These are phyloP conservation scores for Gyrodon lividus DNA, from an alignment of 768 basidiomycete genomes.

Conservation along the genomic window DNA sequence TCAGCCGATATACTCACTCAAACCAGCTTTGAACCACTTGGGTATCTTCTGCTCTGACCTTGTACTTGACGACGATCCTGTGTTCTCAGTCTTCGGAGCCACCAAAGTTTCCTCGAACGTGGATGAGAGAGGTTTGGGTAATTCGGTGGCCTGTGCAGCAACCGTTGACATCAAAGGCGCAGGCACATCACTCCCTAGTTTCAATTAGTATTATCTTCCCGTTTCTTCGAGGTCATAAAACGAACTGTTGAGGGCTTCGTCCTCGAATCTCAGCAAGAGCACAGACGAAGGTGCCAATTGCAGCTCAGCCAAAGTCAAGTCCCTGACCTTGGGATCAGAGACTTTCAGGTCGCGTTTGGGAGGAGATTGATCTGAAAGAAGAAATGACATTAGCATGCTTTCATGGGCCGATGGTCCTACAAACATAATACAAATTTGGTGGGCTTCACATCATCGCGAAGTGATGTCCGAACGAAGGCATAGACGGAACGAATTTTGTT, in stretches of 20 bases:
- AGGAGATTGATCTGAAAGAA: conserved; percentile 65
- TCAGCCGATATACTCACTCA: conserved; percentile 41
- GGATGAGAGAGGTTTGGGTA: conserved; percentile 58
- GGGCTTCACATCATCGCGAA: conserved; percentile 73
- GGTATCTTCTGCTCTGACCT: conserved; percentile 52
- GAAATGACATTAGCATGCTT: not conserved
- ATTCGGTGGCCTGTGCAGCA: conserved; percentile 57
- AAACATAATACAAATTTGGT: conserved; percentile 84
- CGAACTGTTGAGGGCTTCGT: conserved; percentile 67
- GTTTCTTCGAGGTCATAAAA: not conserved
- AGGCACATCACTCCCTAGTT: conserved; percentile 49
- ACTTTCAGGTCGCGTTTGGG: conserved; percentile 83
- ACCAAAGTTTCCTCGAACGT: conserved; percentile 27
- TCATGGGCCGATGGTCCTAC: conserved; percentile 26
- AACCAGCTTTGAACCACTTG: conserved; percentile 75
- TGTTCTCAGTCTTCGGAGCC: conserved; percentile 3
- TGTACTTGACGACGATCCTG: conserved; percentile 4
- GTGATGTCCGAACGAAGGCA: conserved; percentile 71
- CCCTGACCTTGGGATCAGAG: conserved; percentile 70
- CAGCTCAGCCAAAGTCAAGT: conserved; percentile 64
- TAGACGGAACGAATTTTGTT: conserved; percentile 83
- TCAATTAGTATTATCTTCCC: not conserved
- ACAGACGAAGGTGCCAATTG: conserved; percentile 79
- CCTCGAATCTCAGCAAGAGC: conserved; percentile 72
- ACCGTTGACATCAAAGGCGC: conserved; percentile 66